Evolutionary conservation across 2,329 filamentous ascomycete genomes (phyloP), one percentile per base, ranked within the genome.

Genomic region (Alternaria sp.): DNA sequence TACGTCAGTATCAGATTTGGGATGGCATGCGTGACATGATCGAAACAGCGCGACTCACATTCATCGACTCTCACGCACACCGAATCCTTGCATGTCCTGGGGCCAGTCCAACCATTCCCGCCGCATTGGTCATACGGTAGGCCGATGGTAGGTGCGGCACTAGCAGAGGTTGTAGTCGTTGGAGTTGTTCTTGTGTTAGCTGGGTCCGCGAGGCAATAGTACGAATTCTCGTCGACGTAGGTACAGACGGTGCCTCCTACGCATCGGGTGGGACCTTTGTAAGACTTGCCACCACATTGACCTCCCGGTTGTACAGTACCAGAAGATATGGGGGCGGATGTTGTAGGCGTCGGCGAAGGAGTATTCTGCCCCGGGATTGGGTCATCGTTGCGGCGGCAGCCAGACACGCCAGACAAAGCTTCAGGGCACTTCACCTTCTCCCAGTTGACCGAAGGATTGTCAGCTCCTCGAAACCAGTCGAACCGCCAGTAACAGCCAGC

Each of bases 401-500:
- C 80, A 9, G 80, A 80, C 61, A 80, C 82, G 21, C 77, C 81
- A 2, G 82, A 84, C 60, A 89, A 70, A 46, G 79, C 84, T 37
- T 81, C 76, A 14, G 86, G 87, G 76, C 87, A 89, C 65, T 83
- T 80, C 12, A 90, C 87, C 76, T 86, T 82, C 76, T 82, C 79
- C 78, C 87, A 89, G 58, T 78, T 81, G 58, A 89, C 84, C 26
- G 71, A 71, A 7, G 87, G 87, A 78, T 89, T 89, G 74, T 89
- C 68, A 25, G 87, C 83, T 65, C 84, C 84, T 67, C 82, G 72
- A 78, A 89, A 89, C 87, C 87, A 90, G 80, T 89, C 86, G 72
- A 89, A 90, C 64, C 87, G 86, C 86, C 87, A 90, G 75, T 85
- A 81, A 79, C 88, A 90, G 9, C 88, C 88, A 10, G 78, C 80